Conservation (phyloP, 106 monocot genomes). For the Acorus gramineus region DNA sequence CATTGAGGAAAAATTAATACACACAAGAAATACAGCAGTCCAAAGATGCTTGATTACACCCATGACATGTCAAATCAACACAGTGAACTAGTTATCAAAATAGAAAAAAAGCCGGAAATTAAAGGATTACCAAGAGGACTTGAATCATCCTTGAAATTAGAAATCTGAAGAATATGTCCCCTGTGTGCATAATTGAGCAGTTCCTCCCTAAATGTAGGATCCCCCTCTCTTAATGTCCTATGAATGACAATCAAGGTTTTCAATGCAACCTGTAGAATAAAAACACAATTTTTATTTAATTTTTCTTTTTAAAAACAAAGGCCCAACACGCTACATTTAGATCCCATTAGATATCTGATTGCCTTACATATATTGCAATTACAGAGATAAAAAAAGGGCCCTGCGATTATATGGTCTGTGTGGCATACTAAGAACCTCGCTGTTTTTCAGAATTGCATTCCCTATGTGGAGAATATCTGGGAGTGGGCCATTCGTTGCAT, state of each 20-base stretch:
- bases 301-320: neutral
- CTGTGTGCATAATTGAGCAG: conserved; percentile 49
- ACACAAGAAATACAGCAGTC: neutral
- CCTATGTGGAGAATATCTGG: too few relatives aligned
- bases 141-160: conserved; percentile 94
- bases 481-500: too few relatives aligned
- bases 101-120: neutral
- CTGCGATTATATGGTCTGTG: too few relatives aligned
- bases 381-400: too few relatives aligned
- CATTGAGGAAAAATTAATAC: conserved; percentile 1
- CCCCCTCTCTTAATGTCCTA: conserved; percentile 77
- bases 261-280: conserved; percentile 64
- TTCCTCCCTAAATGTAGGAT: conserved; percentile 80
- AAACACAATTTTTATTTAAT: conserved; percentile 1
- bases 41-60: too few relatives aligned
- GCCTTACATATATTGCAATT: too few relatives aligned
- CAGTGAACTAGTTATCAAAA: neutral
- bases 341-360: too few relatives aligned
- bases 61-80: neutral
- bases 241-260: conserved; percentile 86
- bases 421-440: too few relatives aligned
- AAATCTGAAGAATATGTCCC: conserved; percentile 58
- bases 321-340: too few relatives aligned
- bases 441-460: too few relatives aligned
- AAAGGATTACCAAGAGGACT: conserved; percentile 54